phyloP scores from a whole-genome alignment of 1,139 yeast genomes.

The Nematodospora anomalae region DNA sequence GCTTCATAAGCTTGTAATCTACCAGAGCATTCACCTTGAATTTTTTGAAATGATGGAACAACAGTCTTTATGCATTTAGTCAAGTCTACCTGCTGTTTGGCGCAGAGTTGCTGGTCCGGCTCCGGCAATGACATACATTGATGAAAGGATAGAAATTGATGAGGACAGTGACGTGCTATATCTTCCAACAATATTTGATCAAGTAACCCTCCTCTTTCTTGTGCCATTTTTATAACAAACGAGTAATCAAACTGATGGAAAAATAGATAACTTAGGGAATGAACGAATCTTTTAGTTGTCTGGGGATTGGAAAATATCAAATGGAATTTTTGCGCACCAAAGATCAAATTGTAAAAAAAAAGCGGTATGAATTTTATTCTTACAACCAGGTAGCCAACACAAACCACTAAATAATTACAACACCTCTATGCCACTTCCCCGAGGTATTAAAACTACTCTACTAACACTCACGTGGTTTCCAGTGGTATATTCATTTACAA shows the following conservation, averaged over 20 bases:
- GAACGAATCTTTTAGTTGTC: not conserved
- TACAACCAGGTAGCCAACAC: not conserved
- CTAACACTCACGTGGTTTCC: constrained; percentile 69
- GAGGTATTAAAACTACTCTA: constrained; percentile 24
- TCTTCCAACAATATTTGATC: constrained; percentile 37
- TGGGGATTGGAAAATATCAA: too few species aligned
- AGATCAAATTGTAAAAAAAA: not conserved
- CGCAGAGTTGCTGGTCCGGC: constrained; percentile 49
- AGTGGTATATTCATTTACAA: constrained; percentile 65
- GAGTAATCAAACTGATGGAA: not conserved
- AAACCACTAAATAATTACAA: not conserved
- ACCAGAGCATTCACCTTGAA: constrained; percentile 57
- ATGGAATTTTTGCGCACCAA: too few species aligned
- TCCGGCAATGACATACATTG: constrained; percentile 55
- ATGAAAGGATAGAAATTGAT: constrained; percentile 62
- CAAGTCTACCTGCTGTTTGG: constrained; percentile 49
- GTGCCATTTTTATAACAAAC: constrained; percentile 8
- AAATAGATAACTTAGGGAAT: not conserved
- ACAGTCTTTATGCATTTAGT: constrained; percentile 56
- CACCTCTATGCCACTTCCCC: constrained; percentile 10
- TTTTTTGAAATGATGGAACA: constrained; percentile 66
- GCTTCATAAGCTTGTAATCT: constrained; percentile 59
- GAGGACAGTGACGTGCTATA: constrained; percentile 67
- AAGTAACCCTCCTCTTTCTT: constrained; percentile 23
- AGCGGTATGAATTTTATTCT: not conserved